Conservation (phyloP, 2,329 filamentous ascomycete genomes). For the Phyllosticta citribraziliensis region DNA sequence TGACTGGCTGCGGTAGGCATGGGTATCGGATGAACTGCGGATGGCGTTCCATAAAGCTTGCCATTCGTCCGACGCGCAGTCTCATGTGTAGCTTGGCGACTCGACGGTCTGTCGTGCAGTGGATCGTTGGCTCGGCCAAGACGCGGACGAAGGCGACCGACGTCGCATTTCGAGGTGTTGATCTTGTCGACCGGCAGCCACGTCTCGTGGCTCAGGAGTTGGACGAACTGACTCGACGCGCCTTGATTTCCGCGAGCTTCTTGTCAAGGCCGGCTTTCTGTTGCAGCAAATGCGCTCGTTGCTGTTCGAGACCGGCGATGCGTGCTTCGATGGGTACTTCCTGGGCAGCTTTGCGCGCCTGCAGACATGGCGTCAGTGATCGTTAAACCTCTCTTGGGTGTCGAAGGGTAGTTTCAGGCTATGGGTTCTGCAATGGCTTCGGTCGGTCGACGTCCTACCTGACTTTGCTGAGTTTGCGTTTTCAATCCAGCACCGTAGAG, state of each 20-base stretch:
- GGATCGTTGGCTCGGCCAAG: not conserved
- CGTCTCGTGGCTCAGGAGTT: not conserved
- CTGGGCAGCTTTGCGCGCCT: slow-evolving; percentile 1
- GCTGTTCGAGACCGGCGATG: slow-evolving; percentile 43
- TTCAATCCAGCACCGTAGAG: slow-evolving; percentile 53
- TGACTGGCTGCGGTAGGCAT: not conserved
- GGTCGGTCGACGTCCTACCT: slow-evolving; percentile 31
- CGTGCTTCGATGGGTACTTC: slow-evolving; percentile 34
- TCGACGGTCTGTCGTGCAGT: not conserved
- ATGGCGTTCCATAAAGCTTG: not conserved
- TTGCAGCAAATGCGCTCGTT: slow-evolving; percentile 38
- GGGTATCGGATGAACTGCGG: not conserved
- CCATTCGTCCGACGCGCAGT: not conserved
- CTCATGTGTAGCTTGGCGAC: not conserved
- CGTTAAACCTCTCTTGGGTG: not conserved
- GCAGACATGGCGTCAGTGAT: not conserved
- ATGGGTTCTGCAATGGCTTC: not conserved
- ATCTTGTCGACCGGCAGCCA: not conserved
- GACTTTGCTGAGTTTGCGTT: slow-evolving; percentile 39
- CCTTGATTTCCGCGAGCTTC: slow-evolving; percentile 42
- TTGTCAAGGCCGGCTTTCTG: slow-evolving; percentile 46
- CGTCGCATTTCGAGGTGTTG: not conserved
- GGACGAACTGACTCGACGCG: slow-evolving; percentile 1
- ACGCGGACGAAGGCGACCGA: not conserved
- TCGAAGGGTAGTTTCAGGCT: not conserved